Evolutionary conservation across 768 basidiomycete genomes (phyloP).

Genomic region (Termitomyces sp.): DNA sequence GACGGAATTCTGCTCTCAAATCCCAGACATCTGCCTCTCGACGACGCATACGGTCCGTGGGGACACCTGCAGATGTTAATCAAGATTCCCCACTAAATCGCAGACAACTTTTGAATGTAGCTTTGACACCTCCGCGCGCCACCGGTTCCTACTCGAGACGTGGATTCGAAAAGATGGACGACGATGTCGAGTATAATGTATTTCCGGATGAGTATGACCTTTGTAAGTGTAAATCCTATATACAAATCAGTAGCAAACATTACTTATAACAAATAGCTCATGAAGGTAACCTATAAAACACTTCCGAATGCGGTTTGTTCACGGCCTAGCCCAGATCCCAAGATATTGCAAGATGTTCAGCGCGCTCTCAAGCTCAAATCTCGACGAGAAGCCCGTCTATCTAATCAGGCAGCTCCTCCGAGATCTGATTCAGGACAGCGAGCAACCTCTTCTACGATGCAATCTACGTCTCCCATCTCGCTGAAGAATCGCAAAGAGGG

Average conservation of each 20-base stretch:
- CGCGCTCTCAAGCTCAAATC: conserved; percentile 70
- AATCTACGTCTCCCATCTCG: conserved; percentile 22
- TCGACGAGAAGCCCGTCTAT: conserved; percentile 62
- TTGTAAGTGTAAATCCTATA: conserved; percentile 39
- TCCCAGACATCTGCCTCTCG: conserved; percentile 8
- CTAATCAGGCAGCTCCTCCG: conserved; percentile 16
- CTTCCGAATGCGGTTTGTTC: background rate
- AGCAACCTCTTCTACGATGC: conserved; percentile 24
- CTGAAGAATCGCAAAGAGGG: conserved; percentile 21
- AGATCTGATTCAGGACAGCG: conserved; percentile 15
- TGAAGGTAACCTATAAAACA: conserved; percentile 50
- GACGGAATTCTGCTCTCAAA: conserved; percentile 8
- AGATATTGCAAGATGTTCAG: conserved; percentile 75
- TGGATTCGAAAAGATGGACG: conserved; percentile 2
- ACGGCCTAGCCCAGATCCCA: conserved; percentile 49
- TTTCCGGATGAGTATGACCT: conserved; percentile 79
- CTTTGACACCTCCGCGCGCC: conserved; percentile 10
- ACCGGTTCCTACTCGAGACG: conserved; percentile 1
- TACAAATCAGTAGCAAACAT: background rate
- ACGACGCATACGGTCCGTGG: conserved; percentile 14
- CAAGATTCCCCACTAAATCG: conserved; percentile 2
- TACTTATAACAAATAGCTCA: conserved; percentile 42
- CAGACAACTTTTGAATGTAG: conserved; percentile 3
- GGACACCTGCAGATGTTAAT: conserved; percentile 5
- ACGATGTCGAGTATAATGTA: conserved; percentile 13